These are phyloP conservation scores for Sphaerulina musiva DNA, from an alignment of 2,329 filamentous ascomycete genomes.

Conservation along the genomic window DNA sequence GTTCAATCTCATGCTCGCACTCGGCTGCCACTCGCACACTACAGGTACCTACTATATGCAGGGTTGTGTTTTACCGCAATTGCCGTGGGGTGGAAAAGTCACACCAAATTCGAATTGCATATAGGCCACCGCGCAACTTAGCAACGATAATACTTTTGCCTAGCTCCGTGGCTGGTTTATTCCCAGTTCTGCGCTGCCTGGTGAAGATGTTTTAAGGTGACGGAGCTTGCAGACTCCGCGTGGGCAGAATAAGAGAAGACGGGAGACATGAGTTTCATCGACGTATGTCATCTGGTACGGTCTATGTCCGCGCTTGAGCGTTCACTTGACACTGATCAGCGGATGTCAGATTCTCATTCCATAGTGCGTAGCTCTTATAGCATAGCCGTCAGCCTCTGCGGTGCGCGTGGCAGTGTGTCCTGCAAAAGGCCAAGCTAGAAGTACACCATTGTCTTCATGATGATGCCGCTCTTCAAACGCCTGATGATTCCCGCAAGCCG, in stretches of 20 bases:
- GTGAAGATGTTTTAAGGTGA: too few relatives aligned
- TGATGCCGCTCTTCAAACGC: constrained; percentile 23
- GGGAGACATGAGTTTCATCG: neutral
- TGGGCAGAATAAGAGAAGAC: neutral
- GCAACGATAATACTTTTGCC: too few relatives aligned
- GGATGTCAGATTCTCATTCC: constrained; percentile 14
- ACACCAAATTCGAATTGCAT: neutral
- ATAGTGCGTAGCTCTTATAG: constrained; percentile 11
- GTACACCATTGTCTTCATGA: constrained; percentile 17
- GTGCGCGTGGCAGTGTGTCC: constrained; percentile 7
- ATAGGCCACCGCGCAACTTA: too few relatives aligned
- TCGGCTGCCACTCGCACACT: neutral
- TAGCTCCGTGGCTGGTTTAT: too few relatives aligned
- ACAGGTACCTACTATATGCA: neutral
- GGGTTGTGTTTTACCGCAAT: constrained; percentile 2
- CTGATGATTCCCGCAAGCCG: constrained; percentile 17
- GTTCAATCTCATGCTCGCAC: neutral
- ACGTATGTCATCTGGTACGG: constrained; percentile 1
- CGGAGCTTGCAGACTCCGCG: neutral
- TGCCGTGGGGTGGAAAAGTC: neutral
- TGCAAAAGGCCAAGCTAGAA: constrained; percentile 12
- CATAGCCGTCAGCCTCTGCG: constrained; percentile 11
- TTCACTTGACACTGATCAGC: constrained; percentile 3
- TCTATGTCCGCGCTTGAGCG: neutral
- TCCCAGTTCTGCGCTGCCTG: too few relatives aligned